phyloP scores from a whole-genome alignment of 2,329 filamentous ascomycete species.

The Calonectria pauciramosa region DNA sequence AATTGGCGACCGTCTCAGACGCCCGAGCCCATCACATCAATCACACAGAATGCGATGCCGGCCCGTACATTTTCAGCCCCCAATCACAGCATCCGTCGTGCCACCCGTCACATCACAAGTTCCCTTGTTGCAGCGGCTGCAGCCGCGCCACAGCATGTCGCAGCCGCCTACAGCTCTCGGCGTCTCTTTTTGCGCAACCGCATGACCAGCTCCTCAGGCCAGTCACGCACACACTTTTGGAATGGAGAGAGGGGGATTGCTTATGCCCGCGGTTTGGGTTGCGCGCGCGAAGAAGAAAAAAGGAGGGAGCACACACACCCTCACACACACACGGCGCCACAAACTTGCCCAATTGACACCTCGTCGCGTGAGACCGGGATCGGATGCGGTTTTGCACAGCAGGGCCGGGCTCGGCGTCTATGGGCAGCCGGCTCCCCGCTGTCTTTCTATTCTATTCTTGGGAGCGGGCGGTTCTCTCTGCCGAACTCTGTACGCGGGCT shows the following conservation, averaged over 20 bases:
- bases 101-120: conserved; percentile 24
- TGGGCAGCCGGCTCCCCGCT: not conserved
- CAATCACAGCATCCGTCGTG: conserved; percentile 14
- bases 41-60: not conserved
- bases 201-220: conserved; percentile 9
- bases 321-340: not conserved
- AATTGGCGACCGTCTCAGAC: not conserved
- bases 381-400: not conserved
- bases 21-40: not conserved
- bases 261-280: not conserved
- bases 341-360: not conserved
- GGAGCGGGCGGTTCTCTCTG: not conserved
- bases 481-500: not conserved
- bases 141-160: conserved; percentile 17
- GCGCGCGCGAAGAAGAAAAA: not conserved
- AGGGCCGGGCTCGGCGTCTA: conserved; percentile 16
- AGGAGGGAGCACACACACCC: not conserved
- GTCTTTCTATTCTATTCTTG: conserved; percentile 12
- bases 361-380: conserved; percentile 12
- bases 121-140: conserved; percentile 24
- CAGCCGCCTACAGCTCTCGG: conserved; percentile 20
- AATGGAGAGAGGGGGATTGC: not conserved
- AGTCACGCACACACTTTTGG: not conserved
- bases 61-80: conserved; percentile 2
- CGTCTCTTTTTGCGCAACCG: conserved; percentile 14